These are phyloP conservation scores for Leccinum rimulosum DNA, from an alignment of 768 basidiomycete genomes.

Conservation along the genomic window DNA sequence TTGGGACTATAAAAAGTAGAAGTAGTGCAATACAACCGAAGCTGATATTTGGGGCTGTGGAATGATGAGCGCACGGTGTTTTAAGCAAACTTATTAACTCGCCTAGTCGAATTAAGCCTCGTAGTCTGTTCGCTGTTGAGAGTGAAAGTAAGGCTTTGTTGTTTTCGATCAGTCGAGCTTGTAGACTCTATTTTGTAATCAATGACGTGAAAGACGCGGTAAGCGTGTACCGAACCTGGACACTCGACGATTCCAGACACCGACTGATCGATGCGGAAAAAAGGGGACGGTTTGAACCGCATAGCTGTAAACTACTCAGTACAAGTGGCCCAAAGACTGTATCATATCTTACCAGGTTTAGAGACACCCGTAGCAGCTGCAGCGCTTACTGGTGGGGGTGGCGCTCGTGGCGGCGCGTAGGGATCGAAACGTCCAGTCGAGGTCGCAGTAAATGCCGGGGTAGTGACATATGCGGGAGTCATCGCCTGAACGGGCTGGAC, in stretches of 20 bases:
- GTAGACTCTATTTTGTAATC: conserved; percentile 56
- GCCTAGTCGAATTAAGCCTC: conserved; percentile 61
- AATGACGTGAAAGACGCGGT: not conserved
- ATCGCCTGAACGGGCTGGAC: conserved; percentile 27
- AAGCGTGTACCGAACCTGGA: conserved; percentile 53
- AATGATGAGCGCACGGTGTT: conserved; percentile 10
- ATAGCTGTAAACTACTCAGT: conserved; percentile 45
- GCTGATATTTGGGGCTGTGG: conserved; percentile 65
- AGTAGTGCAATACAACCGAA: conserved; percentile 87
- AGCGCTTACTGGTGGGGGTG: conserved; percentile 38
- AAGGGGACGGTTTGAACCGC: conserved; percentile 79
- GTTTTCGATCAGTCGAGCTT: conserved; percentile 73
- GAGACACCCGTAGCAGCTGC: conserved; percentile 28
- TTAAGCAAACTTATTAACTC: conserved; percentile 20
- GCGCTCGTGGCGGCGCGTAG: conserved; percentile 57
- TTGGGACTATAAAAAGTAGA: conserved; percentile 64
- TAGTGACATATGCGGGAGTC: conserved; percentile 17
- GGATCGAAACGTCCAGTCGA: conserved; percentile 57
- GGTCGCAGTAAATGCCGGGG: conserved; percentile 23
- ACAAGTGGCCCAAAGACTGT: conserved; percentile 4
- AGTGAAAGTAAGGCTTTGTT: conserved; percentile 58
- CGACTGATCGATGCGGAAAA: conserved; percentile 63
- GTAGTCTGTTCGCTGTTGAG: conserved; percentile 61
- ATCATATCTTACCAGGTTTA: conserved; percentile 28
- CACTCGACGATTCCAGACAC: conserved; percentile 71